phyloP scores from a whole-genome alignment of 495 filamentous ascomycete species.

The Neurospora sublineolata region DNA sequence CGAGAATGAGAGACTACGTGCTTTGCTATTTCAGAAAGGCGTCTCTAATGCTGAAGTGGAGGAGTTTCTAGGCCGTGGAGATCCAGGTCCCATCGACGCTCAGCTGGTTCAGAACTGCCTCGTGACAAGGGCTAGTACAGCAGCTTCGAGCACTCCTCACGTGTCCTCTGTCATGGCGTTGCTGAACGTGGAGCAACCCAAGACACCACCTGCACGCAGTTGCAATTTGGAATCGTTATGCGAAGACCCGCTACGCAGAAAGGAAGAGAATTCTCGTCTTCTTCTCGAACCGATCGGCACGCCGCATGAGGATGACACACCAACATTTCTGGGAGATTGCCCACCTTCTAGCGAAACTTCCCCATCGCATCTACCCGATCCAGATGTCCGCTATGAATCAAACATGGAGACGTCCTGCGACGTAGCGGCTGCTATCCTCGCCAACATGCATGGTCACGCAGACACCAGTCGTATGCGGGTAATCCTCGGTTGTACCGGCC shows the following conservation, averaged over 20 bases:
- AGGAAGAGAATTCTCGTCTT: neutral
- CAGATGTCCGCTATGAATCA: no score
- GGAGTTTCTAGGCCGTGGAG: constrained; percentile 2
- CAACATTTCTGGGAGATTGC: neutral
- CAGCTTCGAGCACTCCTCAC: neutral
- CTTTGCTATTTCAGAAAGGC: constrained; percentile 24
- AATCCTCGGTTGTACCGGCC: no score
- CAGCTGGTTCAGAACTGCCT: neutral
- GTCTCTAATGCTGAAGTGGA: constrained; percentile 10
- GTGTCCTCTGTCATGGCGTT: no score
- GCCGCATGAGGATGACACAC: neutral
- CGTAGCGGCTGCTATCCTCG: constrained; percentile 16
- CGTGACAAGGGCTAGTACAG: neutral
- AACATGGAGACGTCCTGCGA: constrained; percentile 12
- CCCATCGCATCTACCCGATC: neutral
- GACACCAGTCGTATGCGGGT: no score
- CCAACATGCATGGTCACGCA: constrained; percentile 3
- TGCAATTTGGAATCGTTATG: neutral
- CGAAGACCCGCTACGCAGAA: neutral
- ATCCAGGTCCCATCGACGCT: neutral
- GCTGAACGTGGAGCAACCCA: no score
- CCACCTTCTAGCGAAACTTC: neutral
- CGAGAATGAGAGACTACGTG: constrained; percentile 40
- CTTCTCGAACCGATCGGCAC: neutral
- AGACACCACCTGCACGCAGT: neutral